Evolutionary conservation across 2,329 filamentous ascomycete genomes (phyloP).

Genomic region (Neophaeococcomyces aloes): DNA sequence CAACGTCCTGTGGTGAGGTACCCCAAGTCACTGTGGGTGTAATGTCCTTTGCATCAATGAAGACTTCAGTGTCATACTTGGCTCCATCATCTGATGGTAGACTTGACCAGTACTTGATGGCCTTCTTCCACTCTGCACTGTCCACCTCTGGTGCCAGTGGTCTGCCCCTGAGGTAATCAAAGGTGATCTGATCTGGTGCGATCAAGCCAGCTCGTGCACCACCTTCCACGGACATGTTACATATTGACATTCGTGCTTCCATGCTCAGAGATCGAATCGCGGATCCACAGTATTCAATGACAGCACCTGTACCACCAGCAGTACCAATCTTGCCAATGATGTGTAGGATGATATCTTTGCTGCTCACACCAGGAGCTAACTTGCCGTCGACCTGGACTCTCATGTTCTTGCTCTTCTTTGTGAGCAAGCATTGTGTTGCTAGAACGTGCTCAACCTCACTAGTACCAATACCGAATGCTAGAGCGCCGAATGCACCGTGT

Average conservation of each 20-base stretch:
- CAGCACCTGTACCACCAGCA: slow-evolving; percentile 83
- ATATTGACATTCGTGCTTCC: slow-evolving; percentile 98
- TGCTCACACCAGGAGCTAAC: slow-evolving; percentile 80
- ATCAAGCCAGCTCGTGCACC: slow-evolving; percentile 95
- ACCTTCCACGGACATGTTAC: slow-evolving; percentile 98
- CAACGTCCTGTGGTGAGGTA: slow-evolving; percentile 88
- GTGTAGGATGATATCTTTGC: slow-evolving; percentile 89
- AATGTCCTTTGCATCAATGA: slow-evolving; percentile 87
- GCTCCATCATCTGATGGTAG: slow-evolving; percentile 79
- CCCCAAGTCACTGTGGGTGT: slow-evolving; percentile 92
- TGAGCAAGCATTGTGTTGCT: slow-evolving; percentile 90
- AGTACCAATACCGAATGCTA: slow-evolving; percentile 95
- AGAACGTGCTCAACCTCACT: slow-evolving; percentile 98
- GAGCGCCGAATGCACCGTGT: slow-evolving; percentile 87
- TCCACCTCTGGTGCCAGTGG: slow-evolving; percentile 78
- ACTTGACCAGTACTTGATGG: slow-evolving; percentile 75
- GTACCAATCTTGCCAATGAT: slow-evolving; percentile 91
- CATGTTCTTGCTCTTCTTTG: slow-evolving; percentile 97
- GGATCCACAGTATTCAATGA: slow-evolving; percentile 96
- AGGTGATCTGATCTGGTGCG: slow-evolving; percentile 85
- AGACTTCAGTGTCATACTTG: slow-evolving; percentile 79
- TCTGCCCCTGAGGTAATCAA: slow-evolving; percentile 85
- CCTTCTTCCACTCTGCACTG: slow-evolving; percentile 81
- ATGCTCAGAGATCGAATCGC: slow-evolving; percentile 83
- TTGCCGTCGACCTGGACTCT: slow-evolving; percentile 88